Percentiles rank a stretch among this genome's conserved stretches.
Evolutionary conservation across 2,329 filamentous ascomycete species (phyloP).

Genomic region (Pseudofabraea citricarpa): DNA sequence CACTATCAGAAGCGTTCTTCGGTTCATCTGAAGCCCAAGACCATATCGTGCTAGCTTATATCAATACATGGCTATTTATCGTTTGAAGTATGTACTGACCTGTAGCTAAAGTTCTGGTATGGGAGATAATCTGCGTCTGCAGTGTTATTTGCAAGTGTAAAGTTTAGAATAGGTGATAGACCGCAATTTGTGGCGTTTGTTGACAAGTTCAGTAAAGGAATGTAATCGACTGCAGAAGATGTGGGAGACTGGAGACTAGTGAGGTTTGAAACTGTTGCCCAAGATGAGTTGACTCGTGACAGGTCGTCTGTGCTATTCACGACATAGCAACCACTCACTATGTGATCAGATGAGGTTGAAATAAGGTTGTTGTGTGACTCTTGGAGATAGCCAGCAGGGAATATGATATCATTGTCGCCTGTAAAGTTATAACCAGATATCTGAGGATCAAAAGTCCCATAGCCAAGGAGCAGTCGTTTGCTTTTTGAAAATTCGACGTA

Average conservation of each 20-base stretch:
- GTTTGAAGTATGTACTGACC: conserved; percentile 17
- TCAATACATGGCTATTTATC: background rate
- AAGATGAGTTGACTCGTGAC: conserved; percentile 45
- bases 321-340: conserved; percentile 51
- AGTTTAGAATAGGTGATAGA: conserved; percentile 54
- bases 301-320: conserved; percentile 34
- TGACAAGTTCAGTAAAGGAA: conserved; percentile 28
- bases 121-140: conserved; percentile 40
- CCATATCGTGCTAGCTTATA: conserved; percentile 41
- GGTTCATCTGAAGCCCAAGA: conserved; percentile 56
- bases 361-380: conserved; percentile 28
- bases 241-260: conserved; percentile 23
- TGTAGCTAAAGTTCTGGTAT: conserved; percentile 45
- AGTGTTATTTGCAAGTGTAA: conserved; percentile 44
- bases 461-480: conserved; percentile 50
- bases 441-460: conserved; percentile 52
- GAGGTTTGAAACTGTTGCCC: conserved; percentile 35
- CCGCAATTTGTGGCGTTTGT: conserved; percentile 48
- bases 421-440: conserved; percentile 50
- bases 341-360: conserved; percentile 30
- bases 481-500: conserved; percentile 49
- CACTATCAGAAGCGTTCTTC: conserved; percentile 34
- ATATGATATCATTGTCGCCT: conserved; percentile 46
- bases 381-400: conserved; percentile 40
- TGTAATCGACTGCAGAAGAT: conserved; percentile 23